Evolutionary conservation across 1,139 yeast species (phyloP).

Genomic region (Protomyces macrosporus): DNA sequence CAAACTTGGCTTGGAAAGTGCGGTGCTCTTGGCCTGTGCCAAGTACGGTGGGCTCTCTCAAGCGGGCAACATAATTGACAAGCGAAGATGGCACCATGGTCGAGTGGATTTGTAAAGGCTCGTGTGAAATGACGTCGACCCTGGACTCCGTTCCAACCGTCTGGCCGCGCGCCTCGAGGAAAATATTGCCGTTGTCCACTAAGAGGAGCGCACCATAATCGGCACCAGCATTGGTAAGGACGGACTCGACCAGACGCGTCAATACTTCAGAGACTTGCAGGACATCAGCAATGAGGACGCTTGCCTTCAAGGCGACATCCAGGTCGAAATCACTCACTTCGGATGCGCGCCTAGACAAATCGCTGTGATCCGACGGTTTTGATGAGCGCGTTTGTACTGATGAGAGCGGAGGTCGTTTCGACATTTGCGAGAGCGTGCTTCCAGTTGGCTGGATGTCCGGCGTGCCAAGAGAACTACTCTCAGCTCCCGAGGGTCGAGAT

Average conservation of each 20-base stretch:
- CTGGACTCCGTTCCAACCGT: constrained; percentile 27
- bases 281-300: constrained; percentile 17
- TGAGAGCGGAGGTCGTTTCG: background rate
- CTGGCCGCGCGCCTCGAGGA: constrained; percentile 29
- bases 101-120: constrained; percentile 27
- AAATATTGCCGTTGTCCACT: constrained; percentile 27
- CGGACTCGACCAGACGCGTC: constrained; percentile 31
- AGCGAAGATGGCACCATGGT: constrained; percentile 26
- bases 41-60: constrained; percentile 30
- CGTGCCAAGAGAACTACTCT: background rate
- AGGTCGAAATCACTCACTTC: constrained; percentile 14
- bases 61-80: constrained; percentile 29
- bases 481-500: background rate
- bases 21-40: constrained; percentile 29
- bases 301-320: constrained; percentile 19
- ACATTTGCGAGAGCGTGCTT: background rate
- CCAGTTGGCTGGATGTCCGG: background rate
- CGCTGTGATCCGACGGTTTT: background rate
- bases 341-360: background rate
- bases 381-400: background rate
- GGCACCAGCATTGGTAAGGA: constrained; percentile 32
- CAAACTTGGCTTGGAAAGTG: constrained; percentile 27
- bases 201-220: constrained; percentile 31
- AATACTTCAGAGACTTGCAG: constrained; percentile 16
- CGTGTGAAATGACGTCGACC: constrained; percentile 23